Conservation (phyloP, 1,284 basidiomycete species). For the Stygiomarasmius scandens region DNA sequence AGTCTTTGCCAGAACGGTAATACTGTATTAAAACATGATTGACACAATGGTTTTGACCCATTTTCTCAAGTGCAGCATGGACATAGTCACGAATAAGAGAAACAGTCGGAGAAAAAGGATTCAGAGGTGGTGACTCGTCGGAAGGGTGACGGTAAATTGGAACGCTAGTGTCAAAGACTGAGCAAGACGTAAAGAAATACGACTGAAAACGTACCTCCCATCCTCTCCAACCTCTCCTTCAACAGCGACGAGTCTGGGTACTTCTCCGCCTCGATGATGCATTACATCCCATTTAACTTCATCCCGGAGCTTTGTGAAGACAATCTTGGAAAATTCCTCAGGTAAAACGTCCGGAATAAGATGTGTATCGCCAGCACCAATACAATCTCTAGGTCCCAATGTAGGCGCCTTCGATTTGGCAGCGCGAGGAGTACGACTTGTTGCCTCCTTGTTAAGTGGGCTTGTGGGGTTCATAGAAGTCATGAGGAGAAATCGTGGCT, state of each 20-base stretch:
- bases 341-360: constrained; percentile 60
- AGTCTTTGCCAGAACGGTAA: constrained; percentile 74
- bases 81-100: constrained; percentile 62
- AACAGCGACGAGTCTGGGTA: constrained; percentile 73
- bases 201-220: constrained; percentile 51
- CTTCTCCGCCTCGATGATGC: constrained; percentile 79
- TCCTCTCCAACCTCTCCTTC: constrained; percentile 63
- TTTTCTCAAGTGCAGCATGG: constrained; percentile 37
- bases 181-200: constrained; percentile 1
- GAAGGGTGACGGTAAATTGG: constrained; percentile 80
- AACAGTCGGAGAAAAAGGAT: constrained; percentile 68
- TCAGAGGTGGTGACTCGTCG: constrained; percentile 69
- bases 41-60: constrained; percentile 53
- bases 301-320: constrained; percentile 56
- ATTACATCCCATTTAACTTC: constrained; percentile 75
- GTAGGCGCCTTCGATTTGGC: constrained; percentile 10
- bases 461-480: no score
- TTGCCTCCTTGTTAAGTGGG: no score
- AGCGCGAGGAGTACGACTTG: not conserved
- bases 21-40: constrained; percentile 80
- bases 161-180: constrained; percentile 42
- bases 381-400: constrained; percentile 39
- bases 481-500: no score
- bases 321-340: constrained; percentile 49
- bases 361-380: constrained; percentile 69